Percentiles rank a stretch among this genome's conserved stretches.
Conservation (phyloP, 2,329 filamentous ascomycete genomes). For the Macroventuria anomochaeta region DNA sequence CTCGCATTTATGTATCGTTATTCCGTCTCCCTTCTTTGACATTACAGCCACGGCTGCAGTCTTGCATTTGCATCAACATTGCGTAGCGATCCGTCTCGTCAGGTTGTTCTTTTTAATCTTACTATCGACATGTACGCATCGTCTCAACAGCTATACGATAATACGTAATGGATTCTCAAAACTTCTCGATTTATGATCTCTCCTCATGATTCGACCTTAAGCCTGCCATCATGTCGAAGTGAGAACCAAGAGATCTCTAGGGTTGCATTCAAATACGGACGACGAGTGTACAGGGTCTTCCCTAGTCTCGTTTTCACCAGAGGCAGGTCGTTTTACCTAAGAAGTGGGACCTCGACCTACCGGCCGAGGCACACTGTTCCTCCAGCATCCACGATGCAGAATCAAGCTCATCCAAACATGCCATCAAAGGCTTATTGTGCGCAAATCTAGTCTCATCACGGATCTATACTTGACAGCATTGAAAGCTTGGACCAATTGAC, state of each 20-base stretch:
- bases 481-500: conserved; percentile 15
- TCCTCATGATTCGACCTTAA: not conserved
- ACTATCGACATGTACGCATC: not conserved
- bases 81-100: conserved; percentile 22
- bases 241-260: not conserved
- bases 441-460: not conserved
- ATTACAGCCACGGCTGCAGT: conserved; percentile 6
- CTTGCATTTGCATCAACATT: conserved; percentile 28
- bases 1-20: not conserved
- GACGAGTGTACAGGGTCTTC: conserved; percentile 6
- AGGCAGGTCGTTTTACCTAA: conserved; percentile 14
- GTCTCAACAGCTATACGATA: not conserved
- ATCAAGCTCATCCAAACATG: conserved; percentile 11
- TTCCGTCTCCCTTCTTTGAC: not conserved
- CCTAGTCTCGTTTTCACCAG: conserved; percentile 9
- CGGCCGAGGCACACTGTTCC: conserved; percentile 12
- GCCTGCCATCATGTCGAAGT: not conserved
- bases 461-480: not conserved
- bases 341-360: conserved; percentile 12
- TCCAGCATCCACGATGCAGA: not conserved
- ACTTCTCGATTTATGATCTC: not conserved
- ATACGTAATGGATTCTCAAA: not conserved
- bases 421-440: conserved; percentile 7
- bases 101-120: not conserved
- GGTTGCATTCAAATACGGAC: conserved; percentile 2